phyloP scores from a whole-genome alignment of 208 protist genomes.

The Acanthamoeba lenticulata region DNA sequence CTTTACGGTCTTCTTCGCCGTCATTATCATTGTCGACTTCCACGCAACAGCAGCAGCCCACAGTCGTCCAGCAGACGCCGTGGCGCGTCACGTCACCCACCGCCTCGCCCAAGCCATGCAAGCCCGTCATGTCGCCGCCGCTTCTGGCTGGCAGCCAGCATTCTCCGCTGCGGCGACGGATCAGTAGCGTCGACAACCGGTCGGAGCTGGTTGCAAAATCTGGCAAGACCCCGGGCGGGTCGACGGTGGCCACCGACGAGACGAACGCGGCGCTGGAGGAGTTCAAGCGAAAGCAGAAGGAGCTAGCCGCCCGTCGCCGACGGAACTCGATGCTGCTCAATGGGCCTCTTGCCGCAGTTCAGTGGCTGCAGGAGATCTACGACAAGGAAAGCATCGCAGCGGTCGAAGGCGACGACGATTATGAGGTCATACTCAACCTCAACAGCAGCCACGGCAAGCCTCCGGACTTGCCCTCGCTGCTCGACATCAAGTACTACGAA shows the following conservation, averaged over 20 bases:
- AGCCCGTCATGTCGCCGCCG: no score
- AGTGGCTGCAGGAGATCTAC: slow-evolving; percentile 7
- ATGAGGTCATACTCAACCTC: no score
- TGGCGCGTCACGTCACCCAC: no score
- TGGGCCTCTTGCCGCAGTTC: background rate
- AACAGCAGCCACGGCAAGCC: no score
- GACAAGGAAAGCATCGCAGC: background rate
- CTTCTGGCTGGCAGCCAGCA: no score
- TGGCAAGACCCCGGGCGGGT: background rate
- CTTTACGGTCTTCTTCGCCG: no score
- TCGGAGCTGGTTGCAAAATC: background rate
- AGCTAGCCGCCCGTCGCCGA: background rate
- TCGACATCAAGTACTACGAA: background rate
- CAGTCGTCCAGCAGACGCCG: no score
- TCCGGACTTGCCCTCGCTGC: background rate
- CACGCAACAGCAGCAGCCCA: no score
- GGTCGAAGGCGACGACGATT: background rate
- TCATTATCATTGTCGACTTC: no score
- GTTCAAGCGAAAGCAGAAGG: slow-evolving; percentile 41
- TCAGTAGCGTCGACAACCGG: background rate
- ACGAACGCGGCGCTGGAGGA: slow-evolving; percentile 29
- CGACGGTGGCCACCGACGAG: background rate
- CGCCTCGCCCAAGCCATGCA: no score
- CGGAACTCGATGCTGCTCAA: background rate
- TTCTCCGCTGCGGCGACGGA: background rate